Conservation (phyloP, 345 rosid genomes). For the Camelina hispida region DNA sequence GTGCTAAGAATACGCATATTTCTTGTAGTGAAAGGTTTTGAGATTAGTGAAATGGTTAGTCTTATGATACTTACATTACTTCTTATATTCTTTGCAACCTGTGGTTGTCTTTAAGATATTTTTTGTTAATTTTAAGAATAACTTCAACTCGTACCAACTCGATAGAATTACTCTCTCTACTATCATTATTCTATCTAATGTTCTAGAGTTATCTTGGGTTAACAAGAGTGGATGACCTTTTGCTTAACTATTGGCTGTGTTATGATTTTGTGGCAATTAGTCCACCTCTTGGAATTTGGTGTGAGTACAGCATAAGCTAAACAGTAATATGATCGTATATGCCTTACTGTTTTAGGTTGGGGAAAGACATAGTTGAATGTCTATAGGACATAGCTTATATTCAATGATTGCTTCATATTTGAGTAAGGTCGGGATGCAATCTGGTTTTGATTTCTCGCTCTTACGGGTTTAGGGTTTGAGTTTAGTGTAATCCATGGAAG, state of each 20-base stretch:
- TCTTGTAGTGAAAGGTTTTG: slow-evolving; percentile 54
- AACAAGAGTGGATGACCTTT: not conserved
- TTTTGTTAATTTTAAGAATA: not conserved
- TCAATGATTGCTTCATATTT: too few species aligned
- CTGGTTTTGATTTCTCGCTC: too few species aligned
- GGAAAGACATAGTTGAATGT: slow-evolving; percentile 64
- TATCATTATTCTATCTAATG: not conserved
- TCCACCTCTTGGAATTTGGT: not conserved
- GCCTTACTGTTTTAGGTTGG: slow-evolving; percentile 62
- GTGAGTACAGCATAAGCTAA: not conserved
- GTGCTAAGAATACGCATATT: too few species aligned
- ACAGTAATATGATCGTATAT: not conserved
- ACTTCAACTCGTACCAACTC: not conserved
- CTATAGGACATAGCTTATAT: too few species aligned
- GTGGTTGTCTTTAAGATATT: slow-evolving; percentile 2
- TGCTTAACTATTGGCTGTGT: not conserved
- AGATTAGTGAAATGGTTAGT: slow-evolving; percentile 82
- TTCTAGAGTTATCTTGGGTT: not conserved
- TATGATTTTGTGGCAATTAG: slow-evolving; percentile 12
- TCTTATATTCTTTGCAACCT: slow-evolving; percentile 10
- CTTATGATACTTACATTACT: not conserved
- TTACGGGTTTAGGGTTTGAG: too few species aligned
- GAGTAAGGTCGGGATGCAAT: too few species aligned
- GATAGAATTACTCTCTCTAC: not conserved
- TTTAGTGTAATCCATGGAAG: too few species aligned